Evolutionary conservation across 2,329 filamentous ascomycete species (phyloP), one percentile per base, ranked within the genome.

Genomic region (Elsinoe ampelina): DNA sequence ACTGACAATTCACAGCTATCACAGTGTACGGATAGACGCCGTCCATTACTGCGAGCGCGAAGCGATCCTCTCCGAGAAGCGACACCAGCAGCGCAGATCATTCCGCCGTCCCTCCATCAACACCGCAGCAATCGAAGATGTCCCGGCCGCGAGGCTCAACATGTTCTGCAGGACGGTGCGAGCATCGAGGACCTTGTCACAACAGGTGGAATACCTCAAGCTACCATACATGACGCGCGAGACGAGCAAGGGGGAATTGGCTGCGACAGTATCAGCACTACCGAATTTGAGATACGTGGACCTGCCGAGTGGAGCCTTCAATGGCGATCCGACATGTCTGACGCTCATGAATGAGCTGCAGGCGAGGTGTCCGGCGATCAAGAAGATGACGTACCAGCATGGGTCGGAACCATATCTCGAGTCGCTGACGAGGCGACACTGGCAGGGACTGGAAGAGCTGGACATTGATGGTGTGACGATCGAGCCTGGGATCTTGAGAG

Each of bases 1-100:
- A 54, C 52, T 57, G 38, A 62, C 45, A 35, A 6, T 22, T 47
- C 48, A 35, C 65, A 95, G 89, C 63, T 95, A 95, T 70, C 84
- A 85, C 65, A 91, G 89, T 75, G 84, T 97, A 62, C 87, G 91
- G 59, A 93, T 97, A 69, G 92, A 97, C 69, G 82, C 87, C 15
- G 91, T 96, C 32, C 92, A 97, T 72, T 96, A 95, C 73, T 97
- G 92, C 75, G 83, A 87, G 61, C 85, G 87, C 64, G 92, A 97
- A 71, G 85, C 87, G 58, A 77, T 86, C 63, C 81, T 95, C 35
- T 82, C 87, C 55, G 88, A 92, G 64, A 84, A 81, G 69, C 86
- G 91, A 61, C 89, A 87, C 69, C 32, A 38, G 34, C 41, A 45
- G 12, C 84, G 84, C 60, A 81, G 80, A 58, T 85, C 84, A 35